Percentiles rank a stretch among this genome's conserved stretches.
Evolutionary conservation across 2,329 filamentous ascomycete species (phyloP).

Genomic region (Claviceps lovelessii): DNA sequence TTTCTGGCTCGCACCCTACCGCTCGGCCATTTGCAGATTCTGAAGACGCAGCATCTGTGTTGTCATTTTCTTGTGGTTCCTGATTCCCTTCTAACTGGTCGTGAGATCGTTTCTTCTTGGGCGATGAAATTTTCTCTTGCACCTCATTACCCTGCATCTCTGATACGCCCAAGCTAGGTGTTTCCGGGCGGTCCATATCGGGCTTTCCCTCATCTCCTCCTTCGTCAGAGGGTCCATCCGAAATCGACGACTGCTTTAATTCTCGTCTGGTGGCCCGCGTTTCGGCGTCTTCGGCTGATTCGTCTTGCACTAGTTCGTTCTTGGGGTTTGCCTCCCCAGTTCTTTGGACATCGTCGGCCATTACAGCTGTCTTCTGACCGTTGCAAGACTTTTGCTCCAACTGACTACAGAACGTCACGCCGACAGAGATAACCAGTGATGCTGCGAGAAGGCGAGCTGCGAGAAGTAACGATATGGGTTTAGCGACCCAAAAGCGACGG

Average conservation of each 20-base stretch:
- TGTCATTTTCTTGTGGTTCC: constrained; percentile 28
- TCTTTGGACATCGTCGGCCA: constrained; percentile 31
- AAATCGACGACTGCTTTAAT: constrained; percentile 49
- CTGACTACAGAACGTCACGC: neutral
- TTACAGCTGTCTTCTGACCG: constrained; percentile 11
- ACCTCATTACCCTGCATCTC: constrained; percentile 22
- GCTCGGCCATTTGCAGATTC: constrained; percentile 36
- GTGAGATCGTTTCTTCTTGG: constrained; percentile 52
- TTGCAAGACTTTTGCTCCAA: neutral
- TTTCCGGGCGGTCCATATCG: constrained; percentile 15
- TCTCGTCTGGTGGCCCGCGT: constrained; percentile 50
- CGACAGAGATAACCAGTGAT: no score
- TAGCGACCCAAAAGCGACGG: neutral
- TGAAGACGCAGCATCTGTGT: constrained; percentile 26
- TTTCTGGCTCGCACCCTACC: constrained; percentile 40
- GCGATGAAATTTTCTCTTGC: constrained; percentile 40
- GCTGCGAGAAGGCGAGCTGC: no score
- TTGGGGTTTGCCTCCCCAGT: constrained; percentile 27
- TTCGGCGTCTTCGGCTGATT: constrained; percentile 43
- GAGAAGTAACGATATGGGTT: neutral
- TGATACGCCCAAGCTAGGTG: constrained; percentile 22
- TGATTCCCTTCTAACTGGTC: constrained; percentile 41
- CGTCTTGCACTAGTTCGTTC: constrained; percentile 18
- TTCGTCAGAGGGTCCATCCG: constrained; percentile 22
- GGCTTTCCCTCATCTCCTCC: neutral